Evolutionary conservation across 2,329 filamentous ascomycete species (phyloP), one percentile per base, ranked within the genome.

Genomic region (Thermoascus crustaceus): DNA sequence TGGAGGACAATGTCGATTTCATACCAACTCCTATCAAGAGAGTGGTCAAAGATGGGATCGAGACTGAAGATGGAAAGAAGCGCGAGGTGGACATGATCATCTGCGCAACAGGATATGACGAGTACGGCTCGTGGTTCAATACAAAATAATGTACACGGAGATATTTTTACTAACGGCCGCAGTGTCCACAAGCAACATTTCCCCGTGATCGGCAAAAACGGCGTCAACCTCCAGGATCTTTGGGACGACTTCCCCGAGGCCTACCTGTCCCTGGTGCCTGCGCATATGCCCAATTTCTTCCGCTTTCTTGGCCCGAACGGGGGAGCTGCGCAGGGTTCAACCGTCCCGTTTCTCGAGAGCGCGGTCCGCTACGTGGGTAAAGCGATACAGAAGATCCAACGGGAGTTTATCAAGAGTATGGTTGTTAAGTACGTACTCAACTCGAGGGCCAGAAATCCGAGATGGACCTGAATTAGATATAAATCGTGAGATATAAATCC

Each of bases 101-200:
- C 26, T 62, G 59, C 39, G 61, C 62, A 16, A 66, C 60, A 2
- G 60, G 58, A 1, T 58, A 62, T 42, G 50, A 60, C 24, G 10
- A n/a, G n/a, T n/a, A 5, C n/a, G n/a, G n/a, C n/a, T n/a, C n/a
- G n/a, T n/a, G n/a, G n/a, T n/a, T n/a, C n/a, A n/a, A n/a, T n/a
- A n/a, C n/a, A n/a, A n/a, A n/a, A n/a, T n/a, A n/a, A n/a, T n/a
- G n/a, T n/a, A n/a, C n/a, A n/a, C n/a, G n/a, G n/a, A n/a, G n/a
- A n/a, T n/a, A n/a, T n/a, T n/a, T n/a, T n/a, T n/a, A n/a, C n/a
- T n/a, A n/a, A n/a, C n/a, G n/a, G n/a, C n/a, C n/a, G n/a, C n/a
- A n/a, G n/a, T n/a, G n/a, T n/a, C 24, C 10, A 8, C 7, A 26
- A 6, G 4, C 6, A 7, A n/a, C 24, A 13, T 3, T 26, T 26